Evolutionary conservation across 2,329 filamentous ascomycete species (phyloP).

Genomic region (Xylariomycetidae sp.): DNA sequence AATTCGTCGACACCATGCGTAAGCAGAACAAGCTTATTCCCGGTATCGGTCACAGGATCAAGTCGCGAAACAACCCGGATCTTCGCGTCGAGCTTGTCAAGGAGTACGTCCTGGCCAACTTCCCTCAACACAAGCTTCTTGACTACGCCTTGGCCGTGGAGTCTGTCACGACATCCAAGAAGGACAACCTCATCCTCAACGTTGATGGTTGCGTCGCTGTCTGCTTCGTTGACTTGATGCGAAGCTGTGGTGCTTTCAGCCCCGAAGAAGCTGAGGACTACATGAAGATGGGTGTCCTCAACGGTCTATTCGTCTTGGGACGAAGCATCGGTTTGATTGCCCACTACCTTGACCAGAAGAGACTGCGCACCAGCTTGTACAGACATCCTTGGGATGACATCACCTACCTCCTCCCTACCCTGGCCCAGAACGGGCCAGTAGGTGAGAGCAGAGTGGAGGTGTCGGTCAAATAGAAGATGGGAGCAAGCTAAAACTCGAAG

Average conservation of each 20-base stretch:
- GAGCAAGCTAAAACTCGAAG: slow-evolving; percentile 20
- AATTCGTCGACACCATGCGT: slow-evolving; percentile 98
- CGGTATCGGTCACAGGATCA: slow-evolving; percentile 98
- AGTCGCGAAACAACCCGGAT: slow-evolving; percentile 99
- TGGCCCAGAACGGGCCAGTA: slow-evolving; percentile 64
- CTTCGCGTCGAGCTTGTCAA: slow-evolving; percentile 99
- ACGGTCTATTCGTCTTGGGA: slow-evolving; percentile 97
- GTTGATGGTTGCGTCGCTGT: slow-evolving; percentile 97
- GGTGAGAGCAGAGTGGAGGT: slow-evolving; percentile 92
- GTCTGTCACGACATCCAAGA: slow-evolving; percentile 98
- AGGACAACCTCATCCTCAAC: slow-evolving; percentile 99
- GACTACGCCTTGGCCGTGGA: slow-evolving; percentile 98
- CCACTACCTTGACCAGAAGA: slow-evolving; percentile 99
- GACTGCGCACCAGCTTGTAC: slow-evolving; percentile 96
- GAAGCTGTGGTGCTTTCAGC: slow-evolving; percentile 97
- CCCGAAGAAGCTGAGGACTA: slow-evolving; percentile 97
- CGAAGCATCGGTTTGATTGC: slow-evolving; percentile 98
- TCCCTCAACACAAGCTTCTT: slow-evolving; percentile 96
- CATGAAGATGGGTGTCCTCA: slow-evolving; percentile 97
- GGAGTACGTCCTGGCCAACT: slow-evolving; percentile 96
- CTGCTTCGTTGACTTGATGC: slow-evolving; percentile 96
- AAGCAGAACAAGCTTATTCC: slow-evolving; percentile 99
- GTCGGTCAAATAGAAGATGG: slow-evolving; percentile 54
- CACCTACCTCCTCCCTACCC: slow-evolving; percentile 84
- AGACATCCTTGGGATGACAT: slow-evolving; percentile 99